Base-by-base conservation (phyloP, 495 filamentous ascomycete species). In the Trichoderma reesei region DNA sequence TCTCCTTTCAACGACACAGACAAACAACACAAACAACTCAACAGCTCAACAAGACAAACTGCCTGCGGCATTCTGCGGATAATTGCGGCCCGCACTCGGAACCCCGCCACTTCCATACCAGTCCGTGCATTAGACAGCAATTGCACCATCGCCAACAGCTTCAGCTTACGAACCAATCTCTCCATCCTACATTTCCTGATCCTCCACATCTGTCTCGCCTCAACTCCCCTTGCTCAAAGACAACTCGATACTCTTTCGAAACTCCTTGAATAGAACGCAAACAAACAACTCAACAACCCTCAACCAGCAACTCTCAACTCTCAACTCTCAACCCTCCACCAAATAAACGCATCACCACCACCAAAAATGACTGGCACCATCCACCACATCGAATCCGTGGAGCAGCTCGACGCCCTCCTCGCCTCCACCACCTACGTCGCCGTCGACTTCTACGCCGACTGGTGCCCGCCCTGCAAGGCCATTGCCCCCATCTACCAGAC, bases 391-490 rank as follows among this genome's bases (percentile, higher is more conserved):
- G 67, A 65, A 63, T 68, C 74, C 4, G 63, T 66, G 60, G 60
- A 44, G 7, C 69, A 74, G 64, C 71, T 80, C 51, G 59, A 70
- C 14, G 37, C 69, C 13, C 73, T 79, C 63, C 68, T 75, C 66
- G 31, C 68, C 1, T 61, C 71, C 5, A 73, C 71, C 41, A 78
- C 74, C 20, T 79, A 79, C 73, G 74, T 78, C 41, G 71, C 73
- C 51, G 65, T 79, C 33, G 78, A 80, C 69, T 80, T 87, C 75
- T 80, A 76, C 70, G 85, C 85, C 14, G 78, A 80, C 64, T 88
- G 86, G 86, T 89, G 86, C 72, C 80, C 79, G 5, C 86, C 86
- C 26, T 88, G 86, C 82, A 85, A 86, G 70, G 78, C 79, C 64
- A 87, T 89, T 72, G 79, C 81, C 18, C 86, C 86, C 60, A 72